These are phyloP conservation scores for Candida cerambycidarum DNA, from an alignment of 805 yeast genomes.

Conservation along the genomic window DNA sequence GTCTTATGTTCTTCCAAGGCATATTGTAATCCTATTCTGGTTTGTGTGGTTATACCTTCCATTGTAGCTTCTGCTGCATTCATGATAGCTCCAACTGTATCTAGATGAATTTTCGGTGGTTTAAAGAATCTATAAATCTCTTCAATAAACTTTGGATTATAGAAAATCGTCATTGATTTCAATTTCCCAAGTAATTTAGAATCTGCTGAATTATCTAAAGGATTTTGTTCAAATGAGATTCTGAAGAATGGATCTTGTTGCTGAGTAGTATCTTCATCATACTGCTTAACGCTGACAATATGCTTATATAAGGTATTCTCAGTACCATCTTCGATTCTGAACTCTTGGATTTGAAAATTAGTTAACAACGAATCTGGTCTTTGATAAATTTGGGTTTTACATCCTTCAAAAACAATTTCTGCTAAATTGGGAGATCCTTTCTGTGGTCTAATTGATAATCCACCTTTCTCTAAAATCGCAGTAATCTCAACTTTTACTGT, in stretches of 20 bases:
- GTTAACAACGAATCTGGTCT: slow-evolving; percentile 76
- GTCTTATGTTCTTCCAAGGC: slow-evolving; percentile 95
- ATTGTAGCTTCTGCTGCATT: slow-evolving; percentile 94
- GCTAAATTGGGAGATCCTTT: slow-evolving; percentile 56
- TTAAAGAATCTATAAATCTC: slow-evolving; percentile 73
- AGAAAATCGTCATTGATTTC: slow-evolving; percentile 85
- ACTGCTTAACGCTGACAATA: slow-evolving; percentile 78
- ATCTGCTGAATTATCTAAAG: slow-evolving; percentile 82
- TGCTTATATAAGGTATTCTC: slow-evolving; percentile 78
- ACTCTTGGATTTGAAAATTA: slow-evolving; percentile 73
- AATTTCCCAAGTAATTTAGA: slow-evolving; percentile 70
- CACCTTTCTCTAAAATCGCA: slow-evolving; percentile 73
- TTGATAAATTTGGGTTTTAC: slow-evolving; percentile 68
- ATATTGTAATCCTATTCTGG: slow-evolving; percentile 88
- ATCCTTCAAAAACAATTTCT: slow-evolving; percentile 79
- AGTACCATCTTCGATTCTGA: slow-evolving; percentile 86
- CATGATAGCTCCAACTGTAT: slow-evolving; percentile 86
- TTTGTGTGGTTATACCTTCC: slow-evolving; percentile 85
- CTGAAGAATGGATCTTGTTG: slow-evolving; percentile 70
- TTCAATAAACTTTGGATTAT: slow-evolving; percentile 82
- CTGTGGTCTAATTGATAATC: slow-evolving; percentile 56
- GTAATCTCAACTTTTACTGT: slow-evolving; percentile 64
- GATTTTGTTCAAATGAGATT: slow-evolving; percentile 80
- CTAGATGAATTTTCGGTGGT: slow-evolving; percentile 83
- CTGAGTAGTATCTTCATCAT: slow-evolving; percentile 24